phyloP scores from a whole-genome alignment of 2,329 filamentous ascomycete species.

The Cordyceps pruinosa region DNA sequence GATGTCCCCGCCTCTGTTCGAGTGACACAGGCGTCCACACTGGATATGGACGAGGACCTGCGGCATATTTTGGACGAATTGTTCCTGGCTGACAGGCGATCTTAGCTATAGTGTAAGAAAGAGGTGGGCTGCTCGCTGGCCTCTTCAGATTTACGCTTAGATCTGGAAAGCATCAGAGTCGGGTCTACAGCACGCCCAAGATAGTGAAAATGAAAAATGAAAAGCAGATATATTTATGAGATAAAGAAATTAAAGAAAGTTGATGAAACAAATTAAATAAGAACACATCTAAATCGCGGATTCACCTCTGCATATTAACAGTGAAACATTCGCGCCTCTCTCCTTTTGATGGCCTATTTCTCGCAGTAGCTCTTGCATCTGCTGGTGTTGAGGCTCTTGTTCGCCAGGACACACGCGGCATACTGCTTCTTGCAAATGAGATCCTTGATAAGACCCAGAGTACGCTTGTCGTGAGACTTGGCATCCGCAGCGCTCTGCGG shows the following conservation, averaged over 20 bases:
- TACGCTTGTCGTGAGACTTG: slow-evolving; percentile 7
- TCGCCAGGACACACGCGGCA: slow-evolving; percentile 8
- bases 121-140: too few relatives aligned
- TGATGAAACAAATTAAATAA: background rate
- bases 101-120: background rate
- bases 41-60: slow-evolving; percentile 19
- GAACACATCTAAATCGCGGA: background rate
- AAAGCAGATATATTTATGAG: background rate
- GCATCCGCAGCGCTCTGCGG: background rate
- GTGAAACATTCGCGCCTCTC: background rate
- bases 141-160: too few relatives aligned
- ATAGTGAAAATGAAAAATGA: background rate
- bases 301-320: background rate
- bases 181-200: too few relatives aligned
- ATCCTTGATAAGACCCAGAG: slow-evolving; percentile 3
- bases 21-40: slow-evolving; percentile 15
- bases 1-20: slow-evolving; percentile 10
- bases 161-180: too few relatives aligned
- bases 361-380: background rate
- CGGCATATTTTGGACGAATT: slow-evolving; percentile 16
- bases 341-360: background rate
- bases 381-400: background rate
- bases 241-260: background rate
- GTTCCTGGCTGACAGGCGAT: slow-evolving; percentile 15
- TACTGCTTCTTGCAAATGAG: slow-evolving; percentile 11